Percentiles rank a stretch among this genome's conserved stretches.
These are phyloP conservation scores for Byssochlamys sp. DNA, from an alignment of 2,329 filamentous ascomycete species.

Conservation along the genomic window DNA sequence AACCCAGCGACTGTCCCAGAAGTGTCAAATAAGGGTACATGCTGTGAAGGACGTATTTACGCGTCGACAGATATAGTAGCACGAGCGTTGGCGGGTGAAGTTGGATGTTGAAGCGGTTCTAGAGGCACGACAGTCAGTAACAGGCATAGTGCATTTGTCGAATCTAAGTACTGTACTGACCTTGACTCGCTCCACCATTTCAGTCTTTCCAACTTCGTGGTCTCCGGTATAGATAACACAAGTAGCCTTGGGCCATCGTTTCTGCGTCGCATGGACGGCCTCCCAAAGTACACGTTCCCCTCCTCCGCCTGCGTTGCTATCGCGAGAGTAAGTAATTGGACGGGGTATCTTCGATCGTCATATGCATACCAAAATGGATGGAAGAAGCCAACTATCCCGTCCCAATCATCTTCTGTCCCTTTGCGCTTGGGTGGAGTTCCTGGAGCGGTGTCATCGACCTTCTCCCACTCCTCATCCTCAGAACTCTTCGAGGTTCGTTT, in stretches of 20 bases:
- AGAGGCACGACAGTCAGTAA: constrained; percentile 7
- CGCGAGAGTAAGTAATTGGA: constrained; percentile 2
- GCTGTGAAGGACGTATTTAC: constrained; percentile 73
- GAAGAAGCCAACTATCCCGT: constrained; percentile 87
- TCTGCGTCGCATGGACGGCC: constrained; percentile 81
- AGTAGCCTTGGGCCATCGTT: constrained; percentile 75
- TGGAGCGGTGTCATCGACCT: constrained; percentile 48
- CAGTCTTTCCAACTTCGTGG: constrained; percentile 71
- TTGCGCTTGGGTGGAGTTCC: constrained; percentile 37
- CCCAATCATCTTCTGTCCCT: constrained; percentile 53
- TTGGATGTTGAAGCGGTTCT: constrained; percentile 84
- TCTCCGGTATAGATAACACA: constrained; percentile 94
- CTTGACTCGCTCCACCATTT: constrained; percentile 68
- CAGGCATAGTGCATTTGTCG: not conserved
- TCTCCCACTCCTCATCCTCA: constrained; percentile 61
- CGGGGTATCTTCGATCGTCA: constrained; percentile 1
- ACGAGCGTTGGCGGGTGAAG: constrained; percentile 72
- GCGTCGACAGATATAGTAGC: constrained; percentile 83
- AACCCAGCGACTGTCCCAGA: constrained; percentile 85
- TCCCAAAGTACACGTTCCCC: constrained; percentile 95
- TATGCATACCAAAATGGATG: constrained; percentile 79
- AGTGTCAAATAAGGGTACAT: constrained; percentile 90
- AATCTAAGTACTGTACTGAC: constrained; percentile 33
- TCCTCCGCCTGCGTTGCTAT: constrained; percentile 85
- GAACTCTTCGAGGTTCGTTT: constrained; percentile 18